phyloP scores from a whole-genome alignment of 208 protist genomes.

The Crithidia acanthocephali region DNA sequence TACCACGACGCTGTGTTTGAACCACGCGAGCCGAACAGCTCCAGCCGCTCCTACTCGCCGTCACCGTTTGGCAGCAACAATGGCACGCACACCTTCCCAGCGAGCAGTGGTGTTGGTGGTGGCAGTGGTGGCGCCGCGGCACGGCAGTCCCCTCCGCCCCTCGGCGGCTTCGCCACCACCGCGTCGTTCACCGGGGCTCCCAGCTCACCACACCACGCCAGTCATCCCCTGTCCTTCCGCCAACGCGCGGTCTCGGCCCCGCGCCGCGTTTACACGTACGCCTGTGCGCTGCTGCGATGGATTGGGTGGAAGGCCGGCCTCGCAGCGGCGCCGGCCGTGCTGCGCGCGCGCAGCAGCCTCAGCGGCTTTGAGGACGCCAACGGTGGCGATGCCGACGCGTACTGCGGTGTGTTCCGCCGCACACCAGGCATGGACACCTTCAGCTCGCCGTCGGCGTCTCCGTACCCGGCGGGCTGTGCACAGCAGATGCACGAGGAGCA shows the following conservation, averaged over 20 bases:
- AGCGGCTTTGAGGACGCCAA: neutral
- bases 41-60: neutral
- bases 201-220: constrained; percentile 1
- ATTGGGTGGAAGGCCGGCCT: constrained; percentile 23
- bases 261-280: constrained; percentile 4
- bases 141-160: constrained; percentile 11
- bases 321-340: neutral
- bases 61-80: neutral
- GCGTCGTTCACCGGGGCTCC: constrained; percentile 10
- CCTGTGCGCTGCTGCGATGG: constrained; percentile 20
- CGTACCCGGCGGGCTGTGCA: neutral
- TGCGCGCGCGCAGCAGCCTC: neutral
- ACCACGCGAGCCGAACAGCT: neutral
- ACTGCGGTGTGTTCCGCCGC: constrained; percentile 8
- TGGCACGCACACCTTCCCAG: neutral
- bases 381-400: neutral
- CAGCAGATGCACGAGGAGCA: neutral
- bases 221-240: neutral
- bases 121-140: neutral
- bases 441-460: neutral
- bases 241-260: neutral
- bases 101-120: neutral
- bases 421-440: neutral
- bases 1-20: constrained; percentile 42
- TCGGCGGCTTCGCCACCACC: constrained; percentile 14